These are phyloP conservation scores for Trypanosomatidae sp. DNA, from an alignment of 208 protist species.

Conservation along the genomic window DNA sequence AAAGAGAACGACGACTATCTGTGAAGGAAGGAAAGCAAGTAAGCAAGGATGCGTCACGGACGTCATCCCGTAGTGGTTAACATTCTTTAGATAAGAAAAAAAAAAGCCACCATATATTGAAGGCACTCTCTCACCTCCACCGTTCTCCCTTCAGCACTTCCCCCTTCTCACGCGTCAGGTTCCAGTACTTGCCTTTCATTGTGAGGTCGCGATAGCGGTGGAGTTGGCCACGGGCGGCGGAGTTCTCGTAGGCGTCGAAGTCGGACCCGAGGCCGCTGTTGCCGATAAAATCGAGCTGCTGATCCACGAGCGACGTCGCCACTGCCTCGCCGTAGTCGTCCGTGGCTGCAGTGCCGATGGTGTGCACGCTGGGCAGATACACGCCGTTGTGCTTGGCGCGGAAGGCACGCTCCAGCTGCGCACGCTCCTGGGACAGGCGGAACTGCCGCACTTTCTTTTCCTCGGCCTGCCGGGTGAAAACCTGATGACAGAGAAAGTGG, in stretches of 20 bases:
- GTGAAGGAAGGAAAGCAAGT: no score
- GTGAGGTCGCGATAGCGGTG: slow-evolving; percentile 83
- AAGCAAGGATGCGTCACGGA: no score
- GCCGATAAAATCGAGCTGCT: slow-evolving; percentile 68
- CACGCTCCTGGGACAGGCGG: slow-evolving; percentile 32
- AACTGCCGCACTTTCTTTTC: slow-evolving; percentile 36
- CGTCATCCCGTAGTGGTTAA: no score
- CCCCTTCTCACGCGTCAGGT: slow-evolving; percentile 40
- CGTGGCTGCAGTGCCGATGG: no score
- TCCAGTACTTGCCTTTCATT: slow-evolving; percentile 86
- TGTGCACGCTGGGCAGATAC: slow-evolving; percentile 12
- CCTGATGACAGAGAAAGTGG: slow-evolving; percentile 64
- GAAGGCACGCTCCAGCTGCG: slow-evolving; percentile 64
- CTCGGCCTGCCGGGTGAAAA: slow-evolving; percentile 58
- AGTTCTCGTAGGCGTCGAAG: slow-evolving; percentile 74
- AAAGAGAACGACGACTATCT: no score
- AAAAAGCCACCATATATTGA: no score
- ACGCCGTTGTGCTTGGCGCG: slow-evolving; percentile 72
- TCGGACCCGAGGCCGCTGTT: slow-evolving; percentile 65
- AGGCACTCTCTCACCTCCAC: no score
- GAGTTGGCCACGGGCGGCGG: slow-evolving; percentile 53
- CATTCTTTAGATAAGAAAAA: no score
- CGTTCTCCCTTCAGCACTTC: no score
- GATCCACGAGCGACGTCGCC: slow-evolving; percentile 88
- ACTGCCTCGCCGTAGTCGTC: no score